Percentiles rank a stretch among this genome's conserved stretches.
phyloP scores from a whole-genome alignment of 2,329 filamentous ascomycete genomes.

The Aspergillus texensis region DNA sequence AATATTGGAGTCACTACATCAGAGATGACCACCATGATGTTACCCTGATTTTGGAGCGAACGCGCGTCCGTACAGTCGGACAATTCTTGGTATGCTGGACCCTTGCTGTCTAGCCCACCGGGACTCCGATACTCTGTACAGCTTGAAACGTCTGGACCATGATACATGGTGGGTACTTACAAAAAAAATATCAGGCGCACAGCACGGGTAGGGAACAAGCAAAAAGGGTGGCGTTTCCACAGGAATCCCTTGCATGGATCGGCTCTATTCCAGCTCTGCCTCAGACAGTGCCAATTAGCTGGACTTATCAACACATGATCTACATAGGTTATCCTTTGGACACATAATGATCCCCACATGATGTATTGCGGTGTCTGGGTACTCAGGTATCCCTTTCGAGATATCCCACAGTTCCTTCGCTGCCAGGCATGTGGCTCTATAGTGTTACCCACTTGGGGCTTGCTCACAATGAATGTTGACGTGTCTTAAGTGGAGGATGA shows the following conservation, averaged over 20 bases:
- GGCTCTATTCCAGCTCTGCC: constrained; percentile 1
- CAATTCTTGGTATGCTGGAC: constrained; percentile 18
- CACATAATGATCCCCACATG: constrained; percentile 12
- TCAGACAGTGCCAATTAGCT: constrained; percentile 7
- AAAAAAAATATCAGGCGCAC: constrained; percentile 3
- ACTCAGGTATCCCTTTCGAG: not conserved
- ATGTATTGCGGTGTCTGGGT: not conserved
- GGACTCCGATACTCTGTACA: not conserved
- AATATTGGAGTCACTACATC: not conserved
- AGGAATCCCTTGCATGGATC: constrained; percentile 10
- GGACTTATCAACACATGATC: constrained; percentile 7
- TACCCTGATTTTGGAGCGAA: constrained; percentile 11
- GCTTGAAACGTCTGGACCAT: constrained; percentile 6
- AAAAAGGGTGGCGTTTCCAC: constrained; percentile 3
- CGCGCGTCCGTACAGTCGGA: constrained; percentile 17
- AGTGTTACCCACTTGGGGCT: not conserved
- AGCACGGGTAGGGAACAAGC: constrained; percentile 11
- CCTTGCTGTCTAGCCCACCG: constrained; percentile 9
- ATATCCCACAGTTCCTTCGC: not conserved
- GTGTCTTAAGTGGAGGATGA: constrained; percentile 1
- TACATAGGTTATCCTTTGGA: constrained; percentile 5
- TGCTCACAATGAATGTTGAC: not conserved
- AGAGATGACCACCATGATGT: constrained; percentile 9
- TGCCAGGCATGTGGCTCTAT: not conserved
- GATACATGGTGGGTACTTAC: constrained; percentile 13